phyloP scores from a whole-genome alignment of 202 grass and related monocot species.

The Bolboschoenoplectus hybrid region DNA sequence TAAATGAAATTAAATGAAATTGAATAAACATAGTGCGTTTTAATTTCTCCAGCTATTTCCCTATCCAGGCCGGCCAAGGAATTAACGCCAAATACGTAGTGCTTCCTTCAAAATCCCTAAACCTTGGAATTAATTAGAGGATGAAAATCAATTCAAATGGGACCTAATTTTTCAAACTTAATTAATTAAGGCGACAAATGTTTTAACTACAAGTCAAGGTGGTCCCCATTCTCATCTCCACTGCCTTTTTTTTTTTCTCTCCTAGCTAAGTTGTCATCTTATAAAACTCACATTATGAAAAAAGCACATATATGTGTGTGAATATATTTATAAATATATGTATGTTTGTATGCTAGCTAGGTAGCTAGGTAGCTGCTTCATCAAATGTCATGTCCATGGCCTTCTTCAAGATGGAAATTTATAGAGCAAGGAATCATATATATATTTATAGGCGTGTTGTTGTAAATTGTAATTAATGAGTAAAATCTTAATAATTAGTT shows the following conservation, averaged over 20 bases:
- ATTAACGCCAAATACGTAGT: slow-evolving; percentile 5
- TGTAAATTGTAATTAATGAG: not conserved
- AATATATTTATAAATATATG: too few relatives aligned
- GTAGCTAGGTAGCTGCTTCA: not conserved
- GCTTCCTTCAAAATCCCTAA: slow-evolving; percentile 35
- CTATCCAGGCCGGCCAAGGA: slow-evolving; percentile 17
- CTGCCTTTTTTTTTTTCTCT: slow-evolving; percentile 22
- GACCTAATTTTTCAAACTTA: not conserved
- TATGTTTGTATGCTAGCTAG: too few relatives aligned
- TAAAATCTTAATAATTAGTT: not conserved
- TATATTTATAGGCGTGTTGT: not conserved
- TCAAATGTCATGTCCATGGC: slow-evolving; percentile 31
- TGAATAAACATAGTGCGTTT: not conserved
- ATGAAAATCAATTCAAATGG: slow-evolving; percentile 25
- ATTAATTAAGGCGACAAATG: slow-evolving; percentile 39
- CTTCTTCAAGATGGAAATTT: slow-evolving; percentile 27
- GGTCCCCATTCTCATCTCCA: not conserved
- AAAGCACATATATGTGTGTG: slow-evolving; percentile 10
- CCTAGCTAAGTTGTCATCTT: slow-evolving; percentile 31
- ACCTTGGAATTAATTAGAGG: slow-evolving; percentile 37
- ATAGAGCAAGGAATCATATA: not conserved
- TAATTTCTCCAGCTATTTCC: slow-evolving; percentile 37
- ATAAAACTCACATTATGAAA: slow-evolving; percentile 21
- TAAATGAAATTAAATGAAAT: not conserved
- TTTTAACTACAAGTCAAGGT: slow-evolving; percentile 35